phyloP scores from a whole-genome alignment of 2,329 filamentous ascomycete genomes.

The Cercospora sp. region DNA sequence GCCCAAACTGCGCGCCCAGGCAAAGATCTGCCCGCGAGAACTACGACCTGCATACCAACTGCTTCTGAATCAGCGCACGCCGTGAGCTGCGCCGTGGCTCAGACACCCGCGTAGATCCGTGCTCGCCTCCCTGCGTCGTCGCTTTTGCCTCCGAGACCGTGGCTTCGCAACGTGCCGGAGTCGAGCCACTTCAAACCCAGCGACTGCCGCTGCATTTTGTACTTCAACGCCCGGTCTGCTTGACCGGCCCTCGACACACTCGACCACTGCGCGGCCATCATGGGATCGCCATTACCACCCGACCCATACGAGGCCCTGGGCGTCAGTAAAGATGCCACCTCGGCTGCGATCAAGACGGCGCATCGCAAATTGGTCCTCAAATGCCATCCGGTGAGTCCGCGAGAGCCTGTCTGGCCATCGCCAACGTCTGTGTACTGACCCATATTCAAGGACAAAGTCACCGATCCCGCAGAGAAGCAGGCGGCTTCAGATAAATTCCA shows the following conservation, averaged over 20 bases:
- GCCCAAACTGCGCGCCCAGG: neutral
- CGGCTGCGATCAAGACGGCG: constrained; percentile 80
- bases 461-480: constrained; percentile 72
- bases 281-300: constrained; percentile 47
- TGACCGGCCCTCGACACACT: constrained; percentile 16
- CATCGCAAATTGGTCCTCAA: constrained; percentile 90
- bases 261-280: constrained; percentile 13
- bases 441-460: constrained; percentile 52
- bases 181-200: neutral
- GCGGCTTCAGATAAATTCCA: constrained; percentile 86
- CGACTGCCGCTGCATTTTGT: constrained; percentile 9
- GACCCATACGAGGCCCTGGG: constrained; percentile 85
- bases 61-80: constrained; percentile 1
- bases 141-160: neutral
- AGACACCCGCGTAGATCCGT: constrained; percentile 7
- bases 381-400: constrained; percentile 58
- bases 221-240: constrained; percentile 14
- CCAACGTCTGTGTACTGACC: neutral
- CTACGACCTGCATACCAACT: constrained; percentile 6
- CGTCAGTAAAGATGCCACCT: constrained; percentile 69
- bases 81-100: neutral
- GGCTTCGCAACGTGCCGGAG: neutral
- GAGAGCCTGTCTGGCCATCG: neutral
- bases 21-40: constrained; percentile 5
- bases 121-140: constrained; percentile 10